Evolutionary conservation across 1,284 basidiomycete genomes (phyloP).

Genomic region (Sutorius eximius): DNA sequence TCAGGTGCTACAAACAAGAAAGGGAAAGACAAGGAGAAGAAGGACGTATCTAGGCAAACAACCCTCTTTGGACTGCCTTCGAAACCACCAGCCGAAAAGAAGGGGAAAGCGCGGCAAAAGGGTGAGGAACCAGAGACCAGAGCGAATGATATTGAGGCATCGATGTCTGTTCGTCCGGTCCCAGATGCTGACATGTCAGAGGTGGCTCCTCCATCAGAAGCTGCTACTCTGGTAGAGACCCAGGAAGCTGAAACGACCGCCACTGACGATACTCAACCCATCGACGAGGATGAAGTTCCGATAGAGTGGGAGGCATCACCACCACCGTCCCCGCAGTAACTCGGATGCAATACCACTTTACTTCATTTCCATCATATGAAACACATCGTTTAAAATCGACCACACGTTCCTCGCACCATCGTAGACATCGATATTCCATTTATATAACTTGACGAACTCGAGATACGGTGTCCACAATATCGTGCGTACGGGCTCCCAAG

Average conservation of each 20-base stretch:
- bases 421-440: not conserved
- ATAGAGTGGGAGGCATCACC: slow-evolving; percentile 36
- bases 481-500: no score
- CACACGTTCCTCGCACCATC: not conserved
- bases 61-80: slow-evolving; percentile 36
- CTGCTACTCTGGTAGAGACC: slow-evolving; percentile 22
- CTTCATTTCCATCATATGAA: not conserved
- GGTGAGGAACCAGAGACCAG: slow-evolving; percentile 2
- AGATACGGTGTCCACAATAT: no score
- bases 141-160: not conserved
- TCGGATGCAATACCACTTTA: not conserved
- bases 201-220: slow-evolving; percentile 14
- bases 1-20: slow-evolving; percentile 27
- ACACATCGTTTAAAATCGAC: not conserved
- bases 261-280: slow-evolving; percentile 27
- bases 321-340: slow-evolving; percentile 22
- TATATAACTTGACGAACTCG: not conserved
- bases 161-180: slow-evolving; percentile 5
- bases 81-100: slow-evolving; percentile 28
- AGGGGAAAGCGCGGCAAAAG: slow-evolving; percentile 18
- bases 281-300: slow-evolving; percentile 29
- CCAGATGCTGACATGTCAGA: slow-evolving; percentile 27
- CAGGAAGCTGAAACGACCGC: slow-evolving; percentile 9
- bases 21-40: slow-evolving; percentile 37
- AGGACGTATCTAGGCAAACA: slow-evolving; percentile 34